phyloP scores from a whole-genome alignment of 2,329 filamentous ascomycete genomes.

The Colletotrichum cordylinicola region DNA sequence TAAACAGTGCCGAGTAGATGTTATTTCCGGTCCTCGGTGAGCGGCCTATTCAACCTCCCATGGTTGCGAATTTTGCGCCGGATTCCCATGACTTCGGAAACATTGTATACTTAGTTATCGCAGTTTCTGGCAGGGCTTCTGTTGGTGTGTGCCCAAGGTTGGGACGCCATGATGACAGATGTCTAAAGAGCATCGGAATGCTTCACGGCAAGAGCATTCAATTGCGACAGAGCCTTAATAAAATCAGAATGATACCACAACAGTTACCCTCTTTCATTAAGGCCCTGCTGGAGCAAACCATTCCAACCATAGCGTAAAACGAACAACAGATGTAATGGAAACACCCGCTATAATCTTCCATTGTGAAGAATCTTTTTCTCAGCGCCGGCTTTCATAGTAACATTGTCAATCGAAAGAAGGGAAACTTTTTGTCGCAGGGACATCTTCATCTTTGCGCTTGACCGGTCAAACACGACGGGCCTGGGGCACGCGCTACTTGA shows the following conservation, averaged over 20 bases:
- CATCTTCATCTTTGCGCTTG: neutral
- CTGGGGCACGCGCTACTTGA: fast-evolving
- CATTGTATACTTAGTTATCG: neutral
- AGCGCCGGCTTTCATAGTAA: too few relatives aligned
- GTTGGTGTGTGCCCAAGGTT: neutral
- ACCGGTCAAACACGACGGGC: neutral
- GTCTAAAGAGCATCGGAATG: neutral
- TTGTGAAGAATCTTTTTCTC: too few relatives aligned
- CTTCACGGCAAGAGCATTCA: neutral
- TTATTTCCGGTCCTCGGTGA: neutral
- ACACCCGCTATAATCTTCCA: too few relatives aligned
- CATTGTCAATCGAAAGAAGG: neutral
- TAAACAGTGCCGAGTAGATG: neutral
- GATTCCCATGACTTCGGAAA: neutral
- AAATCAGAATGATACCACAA: neutral
- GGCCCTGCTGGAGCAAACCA: too few relatives aligned
- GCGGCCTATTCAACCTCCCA: fast-evolving
- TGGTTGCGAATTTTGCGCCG: fast-evolving
- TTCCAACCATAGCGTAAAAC: too few relatives aligned
- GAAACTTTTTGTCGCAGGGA: neutral
- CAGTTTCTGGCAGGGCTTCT: neutral
- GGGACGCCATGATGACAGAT: neutral
- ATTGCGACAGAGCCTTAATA: neutral
- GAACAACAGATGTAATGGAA: too few relatives aligned
- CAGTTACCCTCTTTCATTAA: neutral